Conservation (phyloP, 139 green algal genomes). For the Axilococcus clingmanii region DNA sequence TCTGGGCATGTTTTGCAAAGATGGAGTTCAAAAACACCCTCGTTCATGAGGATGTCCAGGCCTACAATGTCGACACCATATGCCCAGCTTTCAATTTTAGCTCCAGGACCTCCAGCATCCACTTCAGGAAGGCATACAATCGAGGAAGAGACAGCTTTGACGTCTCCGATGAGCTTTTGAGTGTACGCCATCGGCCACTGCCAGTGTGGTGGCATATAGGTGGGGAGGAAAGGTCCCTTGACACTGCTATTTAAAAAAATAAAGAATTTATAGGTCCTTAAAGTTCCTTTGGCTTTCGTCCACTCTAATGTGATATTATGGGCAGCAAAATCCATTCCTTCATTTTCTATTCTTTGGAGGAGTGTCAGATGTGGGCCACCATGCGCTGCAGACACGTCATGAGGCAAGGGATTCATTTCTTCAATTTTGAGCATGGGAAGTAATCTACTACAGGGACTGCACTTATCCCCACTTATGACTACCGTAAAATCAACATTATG, state of each 20-base stretch:
- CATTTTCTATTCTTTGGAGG: too few relatives aligned
- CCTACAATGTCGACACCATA: constrained; percentile 23
- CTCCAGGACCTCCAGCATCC: constrained; percentile 35
- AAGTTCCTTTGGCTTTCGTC: too few relatives aligned
- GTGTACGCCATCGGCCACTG: constrained; percentile 63
- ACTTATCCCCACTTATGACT: too few relatives aligned
- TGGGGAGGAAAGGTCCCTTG: constrained; percentile 45
- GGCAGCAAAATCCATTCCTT: too few relatives aligned
- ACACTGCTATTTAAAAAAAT: constrained; percentile 56
- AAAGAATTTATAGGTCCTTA: constrained; percentile 49
- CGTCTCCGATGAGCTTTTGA: constrained; percentile 12
- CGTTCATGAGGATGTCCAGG: constrained; percentile 20
- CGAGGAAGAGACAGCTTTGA: constrained; percentile 43
- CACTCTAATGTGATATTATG: too few relatives aligned
- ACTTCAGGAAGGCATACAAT: constrained; percentile 56
- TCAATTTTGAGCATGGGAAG: too few relatives aligned
- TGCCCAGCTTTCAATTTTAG: constrained; percentile 27
- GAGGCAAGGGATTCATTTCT: too few relatives aligned
- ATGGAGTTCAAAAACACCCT: constrained; percentile 39
- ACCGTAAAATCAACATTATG: too few relatives aligned
- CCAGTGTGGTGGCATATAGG: constrained; percentile 47
- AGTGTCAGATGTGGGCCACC: too few relatives aligned
- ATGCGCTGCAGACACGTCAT: too few relatives aligned
- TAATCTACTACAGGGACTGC: too few relatives aligned
- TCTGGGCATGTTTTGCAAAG: constrained; percentile 63